Conservation (phyloP, 1,139 yeast species). For the Tardiomyces depauwii region DNA sequence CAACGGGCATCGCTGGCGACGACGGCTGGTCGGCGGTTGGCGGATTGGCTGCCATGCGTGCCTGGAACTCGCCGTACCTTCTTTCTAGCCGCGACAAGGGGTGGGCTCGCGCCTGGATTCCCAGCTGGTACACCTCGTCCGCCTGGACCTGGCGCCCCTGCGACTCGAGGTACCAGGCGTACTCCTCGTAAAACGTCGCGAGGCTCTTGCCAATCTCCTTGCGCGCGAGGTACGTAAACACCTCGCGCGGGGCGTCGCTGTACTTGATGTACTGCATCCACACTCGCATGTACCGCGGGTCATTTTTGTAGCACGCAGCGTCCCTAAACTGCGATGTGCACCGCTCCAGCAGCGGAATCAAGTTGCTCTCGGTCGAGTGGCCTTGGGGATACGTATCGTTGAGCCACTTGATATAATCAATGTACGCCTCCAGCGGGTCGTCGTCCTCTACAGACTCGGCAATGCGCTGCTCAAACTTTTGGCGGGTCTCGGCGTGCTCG, state of each 20-base stretch:
- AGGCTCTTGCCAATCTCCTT: conserved; percentile 60
- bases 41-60: conserved; percentile 22
- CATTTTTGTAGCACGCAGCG: conserved; percentile 58
- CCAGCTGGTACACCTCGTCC: conserved; percentile 47
- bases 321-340: conserved; percentile 66
- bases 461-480: conserved; percentile 34
- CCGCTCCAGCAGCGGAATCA: conserved; percentile 54
- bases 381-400: conserved; percentile 61
- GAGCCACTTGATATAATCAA: conserved; percentile 68
- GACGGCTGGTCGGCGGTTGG: conserved; percentile 25
- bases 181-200: conserved; percentile 71
- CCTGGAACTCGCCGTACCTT: conserved; percentile 38
- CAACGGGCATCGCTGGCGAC: conserved; percentile 18
- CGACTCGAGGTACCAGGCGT: conserved; percentile 55
- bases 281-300: conserved; percentile 62
- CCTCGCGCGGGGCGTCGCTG: conserved; percentile 61
- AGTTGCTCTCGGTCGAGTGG: conserved; percentile 51
- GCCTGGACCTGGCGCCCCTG: conserved; percentile 48
- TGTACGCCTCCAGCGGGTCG: conserved; percentile 68
- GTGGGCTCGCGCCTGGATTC: conserved; percentile 49
- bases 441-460: conserved; percentile 48
- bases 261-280: conserved; percentile 72
- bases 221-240: conserved; percentile 62
- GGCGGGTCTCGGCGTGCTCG: conserved; percentile 10
- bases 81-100: conserved; percentile 47